Evolutionary conservation across 2,329 filamentous ascomycete species (phyloP).

Genomic region (Diaporthe ilicicola): DNA sequence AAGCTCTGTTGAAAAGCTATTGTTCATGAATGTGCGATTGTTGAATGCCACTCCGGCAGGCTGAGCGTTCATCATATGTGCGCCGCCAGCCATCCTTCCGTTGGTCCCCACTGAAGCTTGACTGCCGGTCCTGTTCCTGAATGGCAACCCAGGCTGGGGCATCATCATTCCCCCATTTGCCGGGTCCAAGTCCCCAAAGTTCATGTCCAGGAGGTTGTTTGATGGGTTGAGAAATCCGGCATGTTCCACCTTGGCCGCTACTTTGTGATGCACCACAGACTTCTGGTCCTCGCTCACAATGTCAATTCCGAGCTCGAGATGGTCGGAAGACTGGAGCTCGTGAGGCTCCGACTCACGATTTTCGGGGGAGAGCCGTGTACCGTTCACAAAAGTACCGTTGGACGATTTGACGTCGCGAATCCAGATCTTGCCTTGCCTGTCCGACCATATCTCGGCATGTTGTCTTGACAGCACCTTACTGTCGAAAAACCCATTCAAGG

Average conservation of each 20-base stretch:
- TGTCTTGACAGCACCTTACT: conserved; percentile 97
- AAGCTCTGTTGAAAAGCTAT: conserved; percentile 77
- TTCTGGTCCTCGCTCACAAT: conserved; percentile 99
- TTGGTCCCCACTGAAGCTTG: conserved; percentile 70
- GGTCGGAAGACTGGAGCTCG: conserved; percentile 89
- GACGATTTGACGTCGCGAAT: conserved; percentile 98
- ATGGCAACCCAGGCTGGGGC: conserved; percentile 71
- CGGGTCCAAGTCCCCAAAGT: conserved; percentile 90
- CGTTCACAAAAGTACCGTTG: conserved; percentile 98
- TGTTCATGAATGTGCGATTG: conserved; percentile 33
- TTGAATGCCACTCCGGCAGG: conserved; percentile 62
- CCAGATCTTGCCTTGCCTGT: conserved; percentile 85
- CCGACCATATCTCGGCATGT: conserved; percentile 96
- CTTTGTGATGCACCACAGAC: conserved; percentile 97
- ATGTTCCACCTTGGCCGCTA: conserved; percentile 95
- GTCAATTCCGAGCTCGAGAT: conserved; percentile 94
- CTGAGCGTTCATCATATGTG: conserved; percentile 57
- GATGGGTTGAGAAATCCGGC: conserved; percentile 82
- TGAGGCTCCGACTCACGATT: conserved; percentile 97
- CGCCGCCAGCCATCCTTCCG: conserved; percentile 64
- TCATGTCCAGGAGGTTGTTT: conserved; percentile 85
- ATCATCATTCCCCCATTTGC: conserved; percentile 78
- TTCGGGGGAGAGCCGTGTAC: conserved; percentile 86
- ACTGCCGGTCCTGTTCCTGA: conserved; percentile 75
- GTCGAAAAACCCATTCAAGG: conserved; percentile 94